Conservation (phyloP, 768 basidiomycete genomes). For the Peribolospora baueri region DNA sequence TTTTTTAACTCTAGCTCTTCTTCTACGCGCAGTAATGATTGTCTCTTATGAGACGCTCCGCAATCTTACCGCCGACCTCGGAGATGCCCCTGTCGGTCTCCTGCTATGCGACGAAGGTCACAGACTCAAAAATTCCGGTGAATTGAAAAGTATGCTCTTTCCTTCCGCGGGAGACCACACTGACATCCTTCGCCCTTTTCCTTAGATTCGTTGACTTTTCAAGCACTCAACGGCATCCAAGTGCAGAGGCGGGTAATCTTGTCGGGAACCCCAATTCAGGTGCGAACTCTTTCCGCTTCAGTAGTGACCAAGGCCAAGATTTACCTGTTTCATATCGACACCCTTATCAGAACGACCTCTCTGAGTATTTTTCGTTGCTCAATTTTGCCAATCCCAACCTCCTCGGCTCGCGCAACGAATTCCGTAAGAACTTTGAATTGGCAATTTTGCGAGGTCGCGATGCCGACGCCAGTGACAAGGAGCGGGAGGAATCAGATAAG, state of each 20-base stretch:
- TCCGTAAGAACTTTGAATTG: constrained; percentile 47
- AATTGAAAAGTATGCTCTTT: constrained; percentile 8
- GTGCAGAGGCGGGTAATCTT: constrained; percentile 67
- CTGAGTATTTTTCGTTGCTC: constrained; percentile 90
- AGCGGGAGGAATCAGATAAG: constrained; percentile 53
- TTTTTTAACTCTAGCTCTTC: background rate
- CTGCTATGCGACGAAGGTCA: constrained; percentile 96
- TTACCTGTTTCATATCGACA: background rate
- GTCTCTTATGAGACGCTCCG: constrained; percentile 93
- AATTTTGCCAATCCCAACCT: constrained; percentile 88
- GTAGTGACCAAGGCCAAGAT: constrained; percentile 25
- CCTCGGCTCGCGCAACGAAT: constrained; percentile 28
- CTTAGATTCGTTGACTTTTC: constrained; percentile 64
- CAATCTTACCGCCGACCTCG: constrained; percentile 48
- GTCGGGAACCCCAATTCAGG: constrained; percentile 77
- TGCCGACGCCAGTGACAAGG: constrained; percentile 46
- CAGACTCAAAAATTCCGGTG: constrained; percentile 82
- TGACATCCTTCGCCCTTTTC: constrained; percentile 3
- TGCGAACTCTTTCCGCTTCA: background rate
- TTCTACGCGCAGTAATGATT: constrained; percentile 52
- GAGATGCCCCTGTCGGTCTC: constrained; percentile 58
- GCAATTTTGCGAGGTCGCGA: constrained; percentile 72
- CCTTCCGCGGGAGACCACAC: constrained; percentile 5
- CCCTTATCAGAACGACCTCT: constrained; percentile 46
- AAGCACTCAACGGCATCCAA: constrained; percentile 53